Base-by-base conservation (phyloP, 305 asterid species). In the Solanum chacoense region DNA sequence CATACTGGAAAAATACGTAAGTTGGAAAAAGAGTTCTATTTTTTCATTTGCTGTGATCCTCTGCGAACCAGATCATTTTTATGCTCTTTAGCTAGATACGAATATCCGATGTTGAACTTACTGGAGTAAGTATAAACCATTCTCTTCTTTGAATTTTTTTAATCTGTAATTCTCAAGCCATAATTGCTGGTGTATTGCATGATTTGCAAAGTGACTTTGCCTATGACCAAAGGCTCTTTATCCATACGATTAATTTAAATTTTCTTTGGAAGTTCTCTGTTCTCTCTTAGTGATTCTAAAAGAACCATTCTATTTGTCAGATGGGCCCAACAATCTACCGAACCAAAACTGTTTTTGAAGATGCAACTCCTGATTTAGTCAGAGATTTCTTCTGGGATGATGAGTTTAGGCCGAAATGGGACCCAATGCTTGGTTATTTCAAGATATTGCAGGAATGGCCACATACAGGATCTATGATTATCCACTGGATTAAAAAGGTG, bases 381-480 rank as follows among this genome's bases (percentile, higher is more conserved):
- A 94, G 97, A 91, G 99, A 97, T 91, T 97, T 97, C 93, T 97
- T 97, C 93, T 97, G 99, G 99, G 99, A 97, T 90, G 99, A 97
- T n/a, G 99, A 97, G 88, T 95, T 91, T 90, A 94, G 99, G 18
- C 97, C 94, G 10, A 96, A 95, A 90, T 97, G 99, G 99, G 99
- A 97, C 90, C 96, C 95, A 35, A 97, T 97, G 99, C 98, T 97
- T 88, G 93, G 91, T 32, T 77, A 94, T 38, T 91, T 95, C 92
- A 95, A 97, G 88, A 95, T 96, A 91, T 94, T 95, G 85, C 98
- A 95, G 91, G 98, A 95, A 90, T 93, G 92, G 90, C 94, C 95
- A 81, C 90, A 90, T 55, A 94, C 96, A 1, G 99, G 99, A 88
- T 92, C 93, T 92, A 97, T 95, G 98, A 93, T 93, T 87, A 91